These are phyloP conservation scores for Penicillium sp. DNA, from an alignment of 2,329 filamentous ascomycete species.

Conservation along the genomic window DNA sequence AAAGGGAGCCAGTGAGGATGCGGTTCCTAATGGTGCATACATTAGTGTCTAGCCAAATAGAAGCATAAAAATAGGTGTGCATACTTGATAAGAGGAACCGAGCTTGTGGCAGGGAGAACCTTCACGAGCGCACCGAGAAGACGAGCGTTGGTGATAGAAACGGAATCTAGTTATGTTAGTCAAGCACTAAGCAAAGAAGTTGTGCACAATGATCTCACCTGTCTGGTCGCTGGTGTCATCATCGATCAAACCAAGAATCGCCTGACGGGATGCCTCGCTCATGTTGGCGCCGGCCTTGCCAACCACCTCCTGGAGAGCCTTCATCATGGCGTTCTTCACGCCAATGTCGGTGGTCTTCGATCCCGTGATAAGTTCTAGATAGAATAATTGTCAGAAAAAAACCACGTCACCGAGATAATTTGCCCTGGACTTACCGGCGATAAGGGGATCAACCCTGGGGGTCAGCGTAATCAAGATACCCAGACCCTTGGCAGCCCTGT, in stretches of 20 bases:
- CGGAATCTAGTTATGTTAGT: constrained; percentile 49
- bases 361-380: constrained; percentile 81
- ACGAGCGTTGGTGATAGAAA: constrained; percentile 86
- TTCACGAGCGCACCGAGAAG: constrained; percentile 86
- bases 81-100: constrained; percentile 56
- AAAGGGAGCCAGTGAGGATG: constrained; percentile 73
- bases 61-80: constrained; percentile 13
- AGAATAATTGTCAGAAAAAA: constrained; percentile 25
- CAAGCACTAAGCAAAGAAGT: constrained; percentile 9
- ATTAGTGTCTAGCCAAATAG: constrained; percentile 23
- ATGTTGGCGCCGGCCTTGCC: constrained; percentile 93
- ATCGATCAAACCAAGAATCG: constrained; percentile 87
- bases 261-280: constrained; percentile 80
- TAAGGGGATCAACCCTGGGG: constrained; percentile 89
- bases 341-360: constrained; percentile 84
- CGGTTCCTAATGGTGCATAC: constrained; percentile 60
- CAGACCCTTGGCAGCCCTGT: constrained; percentile 85
- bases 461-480: constrained; percentile 95
- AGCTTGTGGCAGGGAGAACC: constrained; percentile 71
- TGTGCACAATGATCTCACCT: constrained; percentile 41
- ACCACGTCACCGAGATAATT: background rate
- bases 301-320: constrained; percentile 92
- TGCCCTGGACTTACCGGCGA: constrained; percentile 50
- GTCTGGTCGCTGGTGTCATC: constrained; percentile 72
- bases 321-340: constrained; percentile 93